These are phyloP conservation scores for Knufia fluminis DNA, from an alignment of 2,329 filamentous ascomycete genomes.

Conservation along the genomic window DNA sequence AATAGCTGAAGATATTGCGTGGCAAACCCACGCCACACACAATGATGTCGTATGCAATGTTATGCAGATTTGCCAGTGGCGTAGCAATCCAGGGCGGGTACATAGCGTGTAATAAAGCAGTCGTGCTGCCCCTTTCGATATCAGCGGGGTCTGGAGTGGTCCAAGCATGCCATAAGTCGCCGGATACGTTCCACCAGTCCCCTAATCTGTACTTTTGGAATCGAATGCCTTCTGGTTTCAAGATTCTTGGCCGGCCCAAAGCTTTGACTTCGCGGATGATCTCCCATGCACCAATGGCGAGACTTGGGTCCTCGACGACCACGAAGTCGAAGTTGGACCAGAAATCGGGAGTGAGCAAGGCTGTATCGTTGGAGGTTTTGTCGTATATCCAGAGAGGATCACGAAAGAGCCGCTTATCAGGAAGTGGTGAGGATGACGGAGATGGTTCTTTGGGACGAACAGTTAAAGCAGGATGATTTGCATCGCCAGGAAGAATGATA, in stretches of 20 bases:
- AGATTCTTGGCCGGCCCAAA: slow-evolving; percentile 41
- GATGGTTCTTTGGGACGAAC: slow-evolving; percentile 11
- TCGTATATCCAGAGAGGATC: slow-evolving; percentile 46
- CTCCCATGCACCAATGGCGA: slow-evolving; percentile 44
- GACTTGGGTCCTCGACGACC: slow-evolving; percentile 43
- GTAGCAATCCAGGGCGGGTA: slow-evolving; percentile 18
- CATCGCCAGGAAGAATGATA: slow-evolving; percentile 21
- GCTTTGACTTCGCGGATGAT: slow-evolving; percentile 42
- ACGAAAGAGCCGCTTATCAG: slow-evolving; percentile 7
- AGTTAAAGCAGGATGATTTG: slow-evolving; percentile 14
- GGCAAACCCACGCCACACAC: slow-evolving; percentile 23
- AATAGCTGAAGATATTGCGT: slow-evolving; percentile 37
- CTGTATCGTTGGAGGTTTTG: slow-evolving; percentile 46
- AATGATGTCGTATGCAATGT: slow-evolving; percentile 25
- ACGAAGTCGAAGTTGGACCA: slow-evolving; percentile 53
- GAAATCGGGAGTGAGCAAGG: slow-evolving; percentile 42
- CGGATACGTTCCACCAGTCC: not conserved
- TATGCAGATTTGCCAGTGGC: slow-evolving; percentile 17
- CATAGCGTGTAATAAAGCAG: slow-evolving; percentile 27
- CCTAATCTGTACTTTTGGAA: slow-evolving; percentile 3
- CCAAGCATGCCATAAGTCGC: slow-evolving; percentile 17
- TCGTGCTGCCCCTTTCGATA: slow-evolving; percentile 20
- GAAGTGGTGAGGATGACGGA: not conserved
- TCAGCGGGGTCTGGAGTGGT: slow-evolving; percentile 10
- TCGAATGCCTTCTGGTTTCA: slow-evolving; percentile 34